Evolutionary conservation across 495 filamentous ascomycete genomes (phyloP).

Genomic region (Hypoxylon trugodes): DNA sequence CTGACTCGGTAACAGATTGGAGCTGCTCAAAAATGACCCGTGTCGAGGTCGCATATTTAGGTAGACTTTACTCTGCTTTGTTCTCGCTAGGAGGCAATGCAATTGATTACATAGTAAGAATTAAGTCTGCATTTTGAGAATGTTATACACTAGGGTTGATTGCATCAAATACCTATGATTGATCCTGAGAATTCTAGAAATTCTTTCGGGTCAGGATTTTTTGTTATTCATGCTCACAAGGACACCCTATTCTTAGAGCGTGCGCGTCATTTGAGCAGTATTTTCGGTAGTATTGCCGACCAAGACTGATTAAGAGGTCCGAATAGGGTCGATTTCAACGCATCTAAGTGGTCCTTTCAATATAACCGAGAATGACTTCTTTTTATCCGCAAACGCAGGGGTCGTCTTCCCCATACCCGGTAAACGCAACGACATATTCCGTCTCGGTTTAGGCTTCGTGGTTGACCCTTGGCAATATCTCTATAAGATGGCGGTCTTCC

Average conservation of each 20-base stretch:
- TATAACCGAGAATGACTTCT: constrained; percentile 38
- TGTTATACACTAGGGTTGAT: not conserved
- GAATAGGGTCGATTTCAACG: not conserved
- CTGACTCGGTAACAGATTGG: constrained; percentile 42
- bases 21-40: constrained; percentile 25
- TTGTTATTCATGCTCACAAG: not conserved
- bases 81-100: constrained; percentile 35
- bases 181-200: too few relatives aligned
- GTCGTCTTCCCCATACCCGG: constrained; percentile 21
- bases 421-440: constrained; percentile 37
- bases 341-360: constrained; percentile 24
- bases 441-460: constrained; percentile 30
- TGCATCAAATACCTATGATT: too few relatives aligned
- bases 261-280: constrained; percentile 11
- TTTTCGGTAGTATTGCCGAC: constrained; percentile 24
- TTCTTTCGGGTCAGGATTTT: too few relatives aligned
- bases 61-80: constrained; percentile 32
- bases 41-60: constrained; percentile 26
- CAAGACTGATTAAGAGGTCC: not conserved
- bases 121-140: constrained; percentile 5
- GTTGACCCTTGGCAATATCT: not conserved
- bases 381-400: constrained; percentile 36
- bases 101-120: constrained; percentile 38
- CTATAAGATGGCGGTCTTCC: constrained; percentile 26
- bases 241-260: constrained; percentile 23